Percentiles rank a stretch among this genome's conserved stretches.
Conservation (phyloP, 2,329 filamentous ascomycete genomes). For the Penicillium sp. region DNA sequence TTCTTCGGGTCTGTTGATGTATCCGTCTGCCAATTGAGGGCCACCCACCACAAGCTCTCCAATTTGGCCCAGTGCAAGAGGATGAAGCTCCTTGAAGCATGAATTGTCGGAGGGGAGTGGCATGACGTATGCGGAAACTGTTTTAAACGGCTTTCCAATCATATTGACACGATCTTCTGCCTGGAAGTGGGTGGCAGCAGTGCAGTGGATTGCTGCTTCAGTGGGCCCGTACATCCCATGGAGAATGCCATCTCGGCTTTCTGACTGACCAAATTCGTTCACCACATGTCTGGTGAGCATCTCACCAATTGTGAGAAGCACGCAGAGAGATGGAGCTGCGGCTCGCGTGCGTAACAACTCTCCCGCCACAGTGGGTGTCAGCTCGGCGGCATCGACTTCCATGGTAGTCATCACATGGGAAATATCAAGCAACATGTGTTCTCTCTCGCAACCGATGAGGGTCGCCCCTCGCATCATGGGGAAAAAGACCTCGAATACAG, state of each 20-base stretch:
- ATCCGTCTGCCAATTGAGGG: slow-evolving; percentile 73
- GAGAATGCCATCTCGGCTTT: slow-evolving; percentile 60
- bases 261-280: slow-evolving; percentile 69
- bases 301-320: slow-evolving; percentile 85
- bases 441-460: slow-evolving; percentile 68
- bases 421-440: slow-evolving; percentile 71
- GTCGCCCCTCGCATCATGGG: slow-evolving; percentile 72
- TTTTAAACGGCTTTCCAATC: slow-evolving; percentile 76
- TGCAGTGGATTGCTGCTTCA: slow-evolving; percentile 89
- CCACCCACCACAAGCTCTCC: slow-evolving; percentile 84
- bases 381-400: slow-evolving; percentile 76
- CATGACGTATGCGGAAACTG: slow-evolving; percentile 74
- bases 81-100: slow-evolving; percentile 38
- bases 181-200: slow-evolving; percentile 64
- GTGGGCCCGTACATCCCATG: slow-evolving; percentile 96
- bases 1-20: slow-evolving; percentile 77
- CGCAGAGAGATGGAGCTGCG: slow-evolving; percentile 65
- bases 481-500: slow-evolving; percentile 93
- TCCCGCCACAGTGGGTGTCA: slow-evolving; percentile 83
- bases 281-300: slow-evolving; percentile 81
- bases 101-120: slow-evolving; percentile 43
- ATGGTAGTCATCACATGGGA: slow-evolving; percentile 63
- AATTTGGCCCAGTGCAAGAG: slow-evolving; percentile 65
- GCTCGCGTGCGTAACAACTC: slow-evolving; percentile 69
- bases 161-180: slow-evolving; percentile 59